These are phyloP conservation scores for Macroventuria anomochaeta DNA, from an alignment of 2,329 filamentous ascomycete species.

Conservation along the genomic window DNA sequence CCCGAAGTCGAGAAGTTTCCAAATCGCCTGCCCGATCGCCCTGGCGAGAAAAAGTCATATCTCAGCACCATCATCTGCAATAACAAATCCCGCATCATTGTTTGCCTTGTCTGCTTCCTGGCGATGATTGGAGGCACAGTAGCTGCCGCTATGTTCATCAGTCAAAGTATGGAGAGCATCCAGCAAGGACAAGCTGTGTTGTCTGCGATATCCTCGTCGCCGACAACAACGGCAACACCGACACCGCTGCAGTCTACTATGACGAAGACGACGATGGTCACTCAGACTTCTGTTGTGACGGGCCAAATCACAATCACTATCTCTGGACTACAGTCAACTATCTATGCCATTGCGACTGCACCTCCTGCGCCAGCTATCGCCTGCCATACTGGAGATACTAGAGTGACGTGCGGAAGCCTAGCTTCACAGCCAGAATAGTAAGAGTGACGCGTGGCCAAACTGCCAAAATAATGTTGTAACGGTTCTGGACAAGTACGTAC, in stretches of 20 bases:
- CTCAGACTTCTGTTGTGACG: background rate
- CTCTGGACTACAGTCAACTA: background rate
- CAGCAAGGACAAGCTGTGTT: background rate
- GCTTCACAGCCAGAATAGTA: background rate
- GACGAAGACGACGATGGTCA: background rate
- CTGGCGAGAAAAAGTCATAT: background rate
- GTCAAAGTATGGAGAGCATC: background rate
- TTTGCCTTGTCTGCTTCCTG: background rate
- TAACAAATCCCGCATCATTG: background rate
- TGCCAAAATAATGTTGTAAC: no score
- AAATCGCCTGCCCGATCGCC: background rate
- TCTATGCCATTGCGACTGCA: background rate
- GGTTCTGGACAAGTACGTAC: no score
- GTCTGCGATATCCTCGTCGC: background rate
- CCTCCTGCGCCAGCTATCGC: background rate
- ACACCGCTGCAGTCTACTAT: background rate
- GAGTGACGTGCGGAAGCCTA: background rate
- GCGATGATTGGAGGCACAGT: background rate
- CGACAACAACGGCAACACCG: background rate
- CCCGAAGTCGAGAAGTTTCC: background rate
- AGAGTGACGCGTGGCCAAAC: background rate
- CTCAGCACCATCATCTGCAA: background rate
- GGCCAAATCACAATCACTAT: background rate
- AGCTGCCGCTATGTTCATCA: background rate
- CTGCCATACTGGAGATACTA: background rate